phyloP scores from a whole-genome alignment of 495 filamentous ascomycete species.

The Talaromyces nanjingensis region DNA sequence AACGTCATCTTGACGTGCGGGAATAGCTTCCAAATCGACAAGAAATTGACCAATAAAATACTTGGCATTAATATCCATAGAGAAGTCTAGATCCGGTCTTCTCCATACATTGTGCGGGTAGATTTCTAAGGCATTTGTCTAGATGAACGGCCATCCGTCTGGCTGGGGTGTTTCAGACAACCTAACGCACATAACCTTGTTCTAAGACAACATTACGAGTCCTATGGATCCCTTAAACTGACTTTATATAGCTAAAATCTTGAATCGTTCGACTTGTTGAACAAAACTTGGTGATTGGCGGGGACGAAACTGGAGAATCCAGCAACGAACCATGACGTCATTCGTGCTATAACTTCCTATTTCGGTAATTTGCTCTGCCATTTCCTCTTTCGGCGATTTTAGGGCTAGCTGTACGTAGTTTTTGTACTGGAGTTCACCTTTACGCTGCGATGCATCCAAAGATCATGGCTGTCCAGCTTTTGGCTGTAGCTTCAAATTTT shows the following conservation, averaged over 20 bases:
- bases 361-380: background rate
- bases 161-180: background rate
- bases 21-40: background rate
- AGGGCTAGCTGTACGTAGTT: background rate
- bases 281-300: background rate
- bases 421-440: too few species aligned
- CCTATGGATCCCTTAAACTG: background rate
- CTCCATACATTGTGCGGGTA: background rate
- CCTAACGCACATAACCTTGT: background rate
- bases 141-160: too few species aligned
- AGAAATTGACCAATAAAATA: background rate
- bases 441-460: too few species aligned
- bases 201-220: background rate
- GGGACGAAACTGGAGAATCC: background rate
- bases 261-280: background rate
- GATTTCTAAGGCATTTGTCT: background rate
- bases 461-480: too few species aligned
- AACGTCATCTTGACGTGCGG: conserved; percentile 4
- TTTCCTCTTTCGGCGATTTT: background rate
- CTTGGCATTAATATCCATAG: background rate
- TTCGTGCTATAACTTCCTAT: background rate
- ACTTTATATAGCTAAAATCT: background rate
- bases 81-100: background rate
- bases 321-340: background rate
- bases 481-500: too few species aligned